phyloP scores from a whole-genome alignment of 345 rosid species.

The Pistacia integerrima region DNA sequence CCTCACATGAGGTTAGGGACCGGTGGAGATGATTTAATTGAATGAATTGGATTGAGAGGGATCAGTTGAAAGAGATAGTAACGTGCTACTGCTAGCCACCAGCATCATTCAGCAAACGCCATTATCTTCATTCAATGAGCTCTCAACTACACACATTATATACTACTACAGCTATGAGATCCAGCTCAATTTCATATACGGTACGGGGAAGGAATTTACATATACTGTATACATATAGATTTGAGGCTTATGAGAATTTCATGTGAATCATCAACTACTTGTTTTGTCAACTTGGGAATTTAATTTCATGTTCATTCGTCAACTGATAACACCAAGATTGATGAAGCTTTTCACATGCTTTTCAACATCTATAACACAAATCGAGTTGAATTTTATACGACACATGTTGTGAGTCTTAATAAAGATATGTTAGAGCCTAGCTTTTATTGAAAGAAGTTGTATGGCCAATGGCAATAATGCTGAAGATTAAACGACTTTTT shows the following conservation, averaged over 20 bases:
- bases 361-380: no score
- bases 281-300: no score
- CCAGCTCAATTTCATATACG: background rate
- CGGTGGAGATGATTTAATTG: slow-evolving; percentile 16
- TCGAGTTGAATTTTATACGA: no score
- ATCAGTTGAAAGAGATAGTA: slow-evolving; percentile 24
- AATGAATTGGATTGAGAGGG: slow-evolving; percentile 20
- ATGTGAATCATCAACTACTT: slow-evolving; percentile 1
- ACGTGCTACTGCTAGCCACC: slow-evolving; percentile 20
- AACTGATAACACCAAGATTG: background rate
- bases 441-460: background rate
- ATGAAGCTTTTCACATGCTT: background rate
- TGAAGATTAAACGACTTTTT: no score
- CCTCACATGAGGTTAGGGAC: slow-evolving; percentile 34
- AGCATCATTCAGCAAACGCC: background rate
- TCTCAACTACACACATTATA: slow-evolving; percentile 39
- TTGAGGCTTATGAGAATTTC: background rate
- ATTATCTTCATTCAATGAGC: slow-evolving; percentile 35
- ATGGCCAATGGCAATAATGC: no score
- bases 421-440: no score
- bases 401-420: no score
- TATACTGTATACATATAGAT: no score
- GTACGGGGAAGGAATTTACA: no score
- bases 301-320: no score
- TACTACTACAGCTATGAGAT: slow-evolving; percentile 20